Conservation (phyloP, 495 filamentous ascomycete species). For the Hypoxylon intermedium region DNA sequence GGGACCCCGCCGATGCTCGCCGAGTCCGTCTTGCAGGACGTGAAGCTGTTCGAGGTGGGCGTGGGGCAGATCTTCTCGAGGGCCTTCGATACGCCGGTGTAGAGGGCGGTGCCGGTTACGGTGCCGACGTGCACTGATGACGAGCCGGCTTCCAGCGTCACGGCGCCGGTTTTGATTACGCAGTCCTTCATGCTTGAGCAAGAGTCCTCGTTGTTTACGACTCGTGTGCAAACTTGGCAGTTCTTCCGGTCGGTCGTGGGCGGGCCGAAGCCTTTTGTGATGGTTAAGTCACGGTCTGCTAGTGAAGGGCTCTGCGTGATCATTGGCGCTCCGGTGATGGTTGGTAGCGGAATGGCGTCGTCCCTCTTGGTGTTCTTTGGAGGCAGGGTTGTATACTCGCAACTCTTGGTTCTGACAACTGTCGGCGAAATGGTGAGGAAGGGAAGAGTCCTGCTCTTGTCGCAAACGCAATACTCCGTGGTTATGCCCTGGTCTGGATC, state of each 20-base stretch:
- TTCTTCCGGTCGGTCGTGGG: background rate
- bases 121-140: background rate
- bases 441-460: background rate
- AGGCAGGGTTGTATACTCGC: slow-evolving; percentile 7
- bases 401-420: background rate
- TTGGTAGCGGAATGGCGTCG: too few relatives aligned
- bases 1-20: background rate
- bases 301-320: too few relatives aligned
- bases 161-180: background rate
- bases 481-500: slow-evolving; percentile 2
- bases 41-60: background rate
- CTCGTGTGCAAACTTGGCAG: background rate
- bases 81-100: background rate
- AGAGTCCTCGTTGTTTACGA: background rate
- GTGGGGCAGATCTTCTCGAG: background rate
- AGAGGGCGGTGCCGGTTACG: background rate
- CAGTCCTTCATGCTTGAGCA: background rate
- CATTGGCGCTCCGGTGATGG: too few relatives aligned
- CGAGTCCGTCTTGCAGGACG: background rate
- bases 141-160: background rate
- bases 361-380: slow-evolving; percentile 7
- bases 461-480: background rate
- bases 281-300: background rate
- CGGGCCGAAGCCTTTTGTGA: background rate
- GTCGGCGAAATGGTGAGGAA: background rate